A percentile compares a stretch with the other conserved stretches of the same genome.
Conservation (phyloP, 2,329 filamentous ascomycete genomes). For the Lasiodiplodia citricola region DNA sequence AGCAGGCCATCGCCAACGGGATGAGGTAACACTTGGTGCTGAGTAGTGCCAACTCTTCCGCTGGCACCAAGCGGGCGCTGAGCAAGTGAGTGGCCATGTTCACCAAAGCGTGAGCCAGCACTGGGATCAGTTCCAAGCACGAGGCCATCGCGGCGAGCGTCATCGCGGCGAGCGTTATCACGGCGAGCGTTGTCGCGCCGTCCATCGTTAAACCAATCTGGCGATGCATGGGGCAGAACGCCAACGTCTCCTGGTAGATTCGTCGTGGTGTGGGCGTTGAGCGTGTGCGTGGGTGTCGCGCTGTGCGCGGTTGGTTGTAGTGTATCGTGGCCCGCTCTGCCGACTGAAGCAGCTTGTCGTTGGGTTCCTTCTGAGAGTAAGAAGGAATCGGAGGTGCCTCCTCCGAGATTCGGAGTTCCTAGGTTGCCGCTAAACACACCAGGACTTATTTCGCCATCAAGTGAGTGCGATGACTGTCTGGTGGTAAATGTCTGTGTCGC, state of each 20-base stretch:
- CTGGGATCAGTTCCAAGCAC: slow-evolving; percentile 8
- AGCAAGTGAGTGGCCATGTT: not conserved
- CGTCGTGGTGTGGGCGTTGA: slow-evolving; percentile 10
- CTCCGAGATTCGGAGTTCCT: not conserved
- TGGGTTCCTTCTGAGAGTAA: not conserved
- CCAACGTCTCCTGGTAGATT: not conserved
- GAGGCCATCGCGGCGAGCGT: not conserved
- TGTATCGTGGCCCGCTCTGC: not conserved
- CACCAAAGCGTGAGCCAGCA: slow-evolving; percentile 13
- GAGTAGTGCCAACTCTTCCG: no score
- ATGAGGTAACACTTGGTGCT: not conserved
- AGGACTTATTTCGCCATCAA: not conserved
- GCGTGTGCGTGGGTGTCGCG: not conserved
- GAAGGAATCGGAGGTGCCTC: not conserved
- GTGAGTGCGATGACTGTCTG: not conserved
- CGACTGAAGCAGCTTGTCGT: not conserved
- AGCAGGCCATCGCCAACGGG: not conserved
- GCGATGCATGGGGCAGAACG: not conserved
- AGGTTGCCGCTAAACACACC: not conserved
- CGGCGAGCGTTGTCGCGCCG: not conserved
- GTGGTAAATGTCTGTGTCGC: not conserved
- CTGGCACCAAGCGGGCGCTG: not conserved
- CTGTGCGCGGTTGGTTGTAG: not conserved
- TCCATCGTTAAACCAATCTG: slow-evolving; percentile 8
- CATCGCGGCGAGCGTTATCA: not conserved